Conservation (phyloP, 2,329 filamentous ascomycete species). For the Cladosporium sp. region DNA sequence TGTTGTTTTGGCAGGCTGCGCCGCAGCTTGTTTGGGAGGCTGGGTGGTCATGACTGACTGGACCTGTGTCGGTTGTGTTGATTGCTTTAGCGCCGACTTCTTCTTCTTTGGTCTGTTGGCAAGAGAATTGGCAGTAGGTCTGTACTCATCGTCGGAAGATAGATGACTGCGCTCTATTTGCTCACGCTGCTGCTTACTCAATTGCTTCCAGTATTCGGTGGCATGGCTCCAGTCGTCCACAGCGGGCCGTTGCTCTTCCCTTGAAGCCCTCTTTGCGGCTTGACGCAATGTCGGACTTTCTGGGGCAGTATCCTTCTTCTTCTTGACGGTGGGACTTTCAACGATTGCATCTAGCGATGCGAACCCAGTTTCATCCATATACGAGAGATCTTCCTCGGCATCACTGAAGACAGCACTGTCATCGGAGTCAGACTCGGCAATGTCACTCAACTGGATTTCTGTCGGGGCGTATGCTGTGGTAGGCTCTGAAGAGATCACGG, state of each 20-base stretch:
- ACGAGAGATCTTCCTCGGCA: constrained; percentile 68
- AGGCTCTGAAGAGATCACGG: neutral
- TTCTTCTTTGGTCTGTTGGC: constrained; percentile 38
- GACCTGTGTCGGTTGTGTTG: neutral
- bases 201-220: constrained; percentile 65
- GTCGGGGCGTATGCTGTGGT: neutral
- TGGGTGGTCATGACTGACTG: neutral
- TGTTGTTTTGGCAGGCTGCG: constrained; percentile 23
- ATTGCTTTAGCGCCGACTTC: constrained; percentile 30
- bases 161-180: constrained; percentile 55
- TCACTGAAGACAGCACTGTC: constrained; percentile 66
- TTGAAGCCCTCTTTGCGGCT: constrained; percentile 1
- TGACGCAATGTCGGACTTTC: constrained; percentile 24
- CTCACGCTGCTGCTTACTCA: constrained; percentile 60
- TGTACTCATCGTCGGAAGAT: constrained; percentile 27
- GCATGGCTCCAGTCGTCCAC: constrained; percentile 60
- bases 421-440: constrained; percentile 35
- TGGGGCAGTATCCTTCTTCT: constrained; percentile 7
- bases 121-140: constrained; percentile 13
- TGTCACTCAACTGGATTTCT: constrained; percentile 11
- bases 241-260: constrained; percentile 1
- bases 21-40: constrained; percentile 13
- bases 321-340: constrained; percentile 48
- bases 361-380: constrained; percentile 63
- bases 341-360: constrained; percentile 70